Percentiles rank a stretch among this genome's conserved stretches.
These are phyloP conservation scores for Xylariaceae sp. DNA, from an alignment of 2,329 filamentous ascomycete species.

Conservation along the genomic window DNA sequence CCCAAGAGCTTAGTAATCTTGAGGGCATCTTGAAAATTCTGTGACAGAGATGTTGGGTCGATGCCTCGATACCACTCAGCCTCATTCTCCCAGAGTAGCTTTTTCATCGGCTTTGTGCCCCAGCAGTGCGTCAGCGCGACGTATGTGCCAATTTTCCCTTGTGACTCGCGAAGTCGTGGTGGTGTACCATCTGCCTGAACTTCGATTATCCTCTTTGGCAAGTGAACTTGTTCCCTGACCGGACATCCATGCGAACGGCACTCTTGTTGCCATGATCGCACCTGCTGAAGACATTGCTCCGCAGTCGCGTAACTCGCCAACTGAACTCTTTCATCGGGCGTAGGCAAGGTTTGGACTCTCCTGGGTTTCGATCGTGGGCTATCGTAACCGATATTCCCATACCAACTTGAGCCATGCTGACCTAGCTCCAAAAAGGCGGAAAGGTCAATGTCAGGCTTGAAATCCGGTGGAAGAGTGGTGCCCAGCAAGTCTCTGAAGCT, in stretches of 20 bases:
- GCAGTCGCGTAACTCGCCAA: no score
- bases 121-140: no score
- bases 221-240: background rate
- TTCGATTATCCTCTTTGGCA: constrained; percentile 1
- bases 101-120: no score
- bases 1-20: constrained; percentile 14
- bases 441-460: background rate
- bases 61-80: no score
- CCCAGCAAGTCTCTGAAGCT: constrained; percentile 1
- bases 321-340: no score
- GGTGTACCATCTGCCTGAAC: no score
- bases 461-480: background rate
- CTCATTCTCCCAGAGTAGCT: no score
- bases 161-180: no score
- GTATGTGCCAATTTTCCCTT: no score
- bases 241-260: background rate
- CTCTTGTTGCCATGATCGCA: background rate
- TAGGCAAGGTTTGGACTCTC: background rate
- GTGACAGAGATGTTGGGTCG: constrained; percentile 10
- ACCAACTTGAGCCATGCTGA: background rate
- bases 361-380: background rate
- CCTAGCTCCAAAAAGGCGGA: background rate
- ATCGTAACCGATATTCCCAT: background rate
- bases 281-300: no score
- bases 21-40: constrained; percentile 18